A percentile compares a stretch with the other conserved stretches of the same genome.
These are phyloP conservation scores for Kingdonia uniflora DNA, from an alignment of 164 flowering plant genomes.

Conservation along the genomic window DNA sequence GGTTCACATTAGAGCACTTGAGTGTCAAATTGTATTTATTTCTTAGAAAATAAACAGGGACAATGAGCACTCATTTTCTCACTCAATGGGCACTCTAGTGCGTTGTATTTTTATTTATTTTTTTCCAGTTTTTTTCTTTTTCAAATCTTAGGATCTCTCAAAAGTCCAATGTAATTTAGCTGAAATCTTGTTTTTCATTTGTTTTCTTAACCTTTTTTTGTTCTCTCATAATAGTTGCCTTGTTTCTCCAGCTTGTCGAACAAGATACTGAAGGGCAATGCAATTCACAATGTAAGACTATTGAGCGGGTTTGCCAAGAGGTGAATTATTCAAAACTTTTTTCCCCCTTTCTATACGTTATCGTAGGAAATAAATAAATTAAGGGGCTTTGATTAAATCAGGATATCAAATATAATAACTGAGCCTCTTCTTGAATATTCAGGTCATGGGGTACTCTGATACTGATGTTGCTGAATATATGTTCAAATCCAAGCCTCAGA, in stretches of 20 bases:
- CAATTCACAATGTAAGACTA: conserved; percentile 84
- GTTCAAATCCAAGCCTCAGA: conserved; percentile 47
- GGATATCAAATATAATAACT: neutral
- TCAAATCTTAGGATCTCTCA: too few species aligned
- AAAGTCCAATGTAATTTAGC: too few species aligned
- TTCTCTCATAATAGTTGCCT: conserved; percentile 3
- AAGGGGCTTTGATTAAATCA: too few species aligned
- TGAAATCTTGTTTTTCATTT: too few species aligned
- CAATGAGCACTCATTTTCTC: too few species aligned
- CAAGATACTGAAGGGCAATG: conserved; percentile 86
- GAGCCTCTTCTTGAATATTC: conserved; percentile 7
- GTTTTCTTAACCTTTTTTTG: neutral
- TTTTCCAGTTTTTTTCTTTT: too few species aligned
- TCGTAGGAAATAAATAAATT: neutral
- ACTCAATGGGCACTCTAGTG: too few species aligned
- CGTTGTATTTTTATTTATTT: too few species aligned
- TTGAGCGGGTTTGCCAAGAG: conserved; percentile 89
- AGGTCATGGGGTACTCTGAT: conserved; percentile 88
- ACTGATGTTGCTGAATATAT: conserved; percentile 92
- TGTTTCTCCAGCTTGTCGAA: conserved; percentile 57
- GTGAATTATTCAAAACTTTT: conserved; percentile 21
- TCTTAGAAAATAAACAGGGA: too few species aligned
- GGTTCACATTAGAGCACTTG: too few species aligned
- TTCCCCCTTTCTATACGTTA: neutral
- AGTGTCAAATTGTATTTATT: too few species aligned